These are phyloP conservation scores for Cairneyella variabilis DNA, from an alignment of 495 filamentous ascomycete species.

Conservation along the genomic window DNA sequence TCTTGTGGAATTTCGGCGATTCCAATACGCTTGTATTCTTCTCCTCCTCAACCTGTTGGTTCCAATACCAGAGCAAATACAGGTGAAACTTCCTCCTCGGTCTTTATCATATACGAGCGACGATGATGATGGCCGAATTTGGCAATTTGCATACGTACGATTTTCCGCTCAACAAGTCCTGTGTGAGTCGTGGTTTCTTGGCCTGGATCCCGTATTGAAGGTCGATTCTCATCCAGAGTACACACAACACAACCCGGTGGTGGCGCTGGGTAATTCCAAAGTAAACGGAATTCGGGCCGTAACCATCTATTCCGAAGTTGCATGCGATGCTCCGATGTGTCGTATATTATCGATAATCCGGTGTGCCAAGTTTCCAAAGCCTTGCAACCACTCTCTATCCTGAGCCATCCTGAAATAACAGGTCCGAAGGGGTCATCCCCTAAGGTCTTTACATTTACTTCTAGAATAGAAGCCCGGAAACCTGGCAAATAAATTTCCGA, in stretches of 20 bases:
- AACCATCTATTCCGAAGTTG: not conserved
- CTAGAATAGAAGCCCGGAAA: not conserved
- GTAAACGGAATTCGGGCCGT: not conserved
- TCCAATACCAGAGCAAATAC: not conserved
- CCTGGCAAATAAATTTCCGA: not conserved
- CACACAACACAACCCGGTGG: not conserved
- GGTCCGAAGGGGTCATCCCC: not conserved
- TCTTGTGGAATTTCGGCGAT: not conserved
- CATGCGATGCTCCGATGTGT: not conserved
- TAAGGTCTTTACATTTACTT: not conserved
- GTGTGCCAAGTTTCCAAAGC: not conserved
- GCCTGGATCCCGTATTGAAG: not conserved
- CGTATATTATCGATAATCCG: not conserved
- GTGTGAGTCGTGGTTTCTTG: not conserved
- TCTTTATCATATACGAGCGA: not conserved
- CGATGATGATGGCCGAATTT: not conserved
- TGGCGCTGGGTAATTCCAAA: not conserved
- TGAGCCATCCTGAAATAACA: not conserved
- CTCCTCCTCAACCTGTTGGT: not conserved
- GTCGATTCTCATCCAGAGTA: not conserved
- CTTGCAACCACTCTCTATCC: not conserved
- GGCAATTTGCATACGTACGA: not conserved
- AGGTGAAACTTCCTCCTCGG: not conserved
- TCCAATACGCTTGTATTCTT: conserved; percentile 3
- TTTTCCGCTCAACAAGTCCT: not conserved